Percentiles rank a stretch among this genome's conserved stretches.
phyloP scores from a whole-genome alignment of 2,329 filamentous ascomycete genomes.

The Hymenoscyphus linearis region DNA sequence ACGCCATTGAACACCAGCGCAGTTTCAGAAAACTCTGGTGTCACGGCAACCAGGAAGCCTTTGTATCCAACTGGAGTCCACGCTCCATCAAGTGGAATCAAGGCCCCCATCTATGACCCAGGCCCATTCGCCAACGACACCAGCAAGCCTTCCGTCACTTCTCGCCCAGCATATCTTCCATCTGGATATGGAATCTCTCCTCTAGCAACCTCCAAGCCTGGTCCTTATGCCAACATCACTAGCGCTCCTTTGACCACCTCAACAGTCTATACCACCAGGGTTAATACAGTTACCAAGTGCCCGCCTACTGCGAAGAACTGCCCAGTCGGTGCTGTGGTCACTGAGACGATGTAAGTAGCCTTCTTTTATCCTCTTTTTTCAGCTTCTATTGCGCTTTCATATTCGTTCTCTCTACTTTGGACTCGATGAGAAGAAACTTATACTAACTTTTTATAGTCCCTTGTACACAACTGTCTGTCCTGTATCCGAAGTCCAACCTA shows the following conservation, averaged over 20 bases:
- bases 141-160: background rate
- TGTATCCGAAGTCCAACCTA: background rate
- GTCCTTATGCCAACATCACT: background rate
- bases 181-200: background rate
- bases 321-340: background rate
- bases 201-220: background rate
- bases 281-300: conserved; percentile 2
- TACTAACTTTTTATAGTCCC: background rate
- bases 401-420: too few species aligned
- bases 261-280: background rate
- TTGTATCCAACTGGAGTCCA: background rate
- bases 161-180: background rate
- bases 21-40: background rate
- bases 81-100: background rate
- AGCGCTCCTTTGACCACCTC: background rate
- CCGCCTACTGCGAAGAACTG: conserved; percentile 3
- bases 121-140: background rate
- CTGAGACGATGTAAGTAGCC: background rate
- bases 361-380: background rate
- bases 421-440: background rate
- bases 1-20: background rate
- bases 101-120: background rate
- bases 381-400: too few species aligned
- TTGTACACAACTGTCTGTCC: background rate
- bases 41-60: background rate